A percentile compares a stretch with the other conserved stretches of the same genome.
These are phyloP conservation scores for Fabrea salina DNA, from an alignment of 169 alveolate species.

Conservation along the genomic window DNA sequence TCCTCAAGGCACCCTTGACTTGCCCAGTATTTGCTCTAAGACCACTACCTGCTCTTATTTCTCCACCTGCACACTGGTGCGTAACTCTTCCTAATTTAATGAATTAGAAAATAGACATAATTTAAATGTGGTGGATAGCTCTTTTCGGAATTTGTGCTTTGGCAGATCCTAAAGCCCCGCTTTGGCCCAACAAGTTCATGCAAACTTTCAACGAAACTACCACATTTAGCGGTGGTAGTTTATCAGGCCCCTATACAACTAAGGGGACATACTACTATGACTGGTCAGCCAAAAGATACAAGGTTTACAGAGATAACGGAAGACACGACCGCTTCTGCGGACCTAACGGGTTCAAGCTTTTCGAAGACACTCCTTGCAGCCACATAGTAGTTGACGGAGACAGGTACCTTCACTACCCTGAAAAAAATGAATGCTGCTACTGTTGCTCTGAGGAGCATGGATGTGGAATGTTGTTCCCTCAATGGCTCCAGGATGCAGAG, in stretches of 20 bases:
- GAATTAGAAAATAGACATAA: too few relatives aligned
- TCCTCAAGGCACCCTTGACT: not conserved
- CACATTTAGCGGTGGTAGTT: not conserved
- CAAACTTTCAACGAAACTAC: slow-evolving; percentile 20
- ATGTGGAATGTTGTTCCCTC: slow-evolving; percentile 46
- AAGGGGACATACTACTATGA: slow-evolving; percentile 44
- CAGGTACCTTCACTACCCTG: slow-evolving; percentile 52
- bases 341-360: slow-evolving; percentile 28
- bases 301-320: slow-evolving; percentile 50
- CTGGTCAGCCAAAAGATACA: slow-evolving; percentile 33
- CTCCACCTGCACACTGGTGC: slow-evolving; percentile 17
- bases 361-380: slow-evolving; percentile 44
- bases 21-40: slow-evolving; percentile 31
- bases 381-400: slow-evolving; percentile 39
- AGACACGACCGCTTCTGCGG: slow-evolving; percentile 55
- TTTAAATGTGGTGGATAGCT: not conserved
- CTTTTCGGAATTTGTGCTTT: not conserved
- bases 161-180: slow-evolving; percentile 2
- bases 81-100: too few relatives aligned
- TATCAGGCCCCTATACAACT: slow-evolving; percentile 28
- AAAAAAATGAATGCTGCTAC: slow-evolving; percentile 40
- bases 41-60: not conserved
- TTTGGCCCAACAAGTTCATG: slow-evolving; percentile 23
- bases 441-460: slow-evolving; percentile 52
- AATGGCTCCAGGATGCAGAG: slow-evolving; percentile 45